Conservation (phyloP, 352 stramenopile species). For the Pythium sukuiense region DNA sequence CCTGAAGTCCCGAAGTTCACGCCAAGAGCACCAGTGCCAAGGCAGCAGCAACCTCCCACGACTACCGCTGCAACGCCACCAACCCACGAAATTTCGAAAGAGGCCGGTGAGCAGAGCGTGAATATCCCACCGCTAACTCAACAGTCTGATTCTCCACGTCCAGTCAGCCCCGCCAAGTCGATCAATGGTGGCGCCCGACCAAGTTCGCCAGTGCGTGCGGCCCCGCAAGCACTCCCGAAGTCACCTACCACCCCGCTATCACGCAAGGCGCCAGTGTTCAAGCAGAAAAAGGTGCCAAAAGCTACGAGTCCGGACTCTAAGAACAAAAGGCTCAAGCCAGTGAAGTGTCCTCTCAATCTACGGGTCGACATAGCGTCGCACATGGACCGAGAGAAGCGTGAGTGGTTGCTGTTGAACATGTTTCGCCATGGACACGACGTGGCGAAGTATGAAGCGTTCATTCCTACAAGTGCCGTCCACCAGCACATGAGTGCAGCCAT, state of each 20-base stretch:
- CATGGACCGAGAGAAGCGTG: slow-evolving; percentile 65
- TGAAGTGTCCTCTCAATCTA: slow-evolving; percentile 51
- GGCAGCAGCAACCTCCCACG: background rate
- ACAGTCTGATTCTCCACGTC: background rate
- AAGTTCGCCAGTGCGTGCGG: background rate
- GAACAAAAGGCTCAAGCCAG: slow-evolving; percentile 42
- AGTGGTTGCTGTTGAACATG: slow-evolving; percentile 83
- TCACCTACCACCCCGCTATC: slow-evolving; percentile 22
- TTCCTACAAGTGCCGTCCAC: slow-evolving; percentile 25
- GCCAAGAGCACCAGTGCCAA: slow-evolving; percentile 16
- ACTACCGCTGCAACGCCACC: background rate
- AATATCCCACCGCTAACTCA: background rate
- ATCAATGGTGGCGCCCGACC: background rate
- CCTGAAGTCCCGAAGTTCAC: slow-evolving; percentile 9
- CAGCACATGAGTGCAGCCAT: slow-evolving; percentile 7
- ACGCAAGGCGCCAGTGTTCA: slow-evolving; percentile 49
- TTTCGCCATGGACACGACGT: slow-evolving; percentile 68
- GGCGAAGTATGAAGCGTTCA: slow-evolving; percentile 68
- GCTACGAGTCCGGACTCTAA: slow-evolving; percentile 1
- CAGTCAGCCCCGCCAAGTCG: background rate
- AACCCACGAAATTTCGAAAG: background rate
- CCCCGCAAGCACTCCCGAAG: background rate
- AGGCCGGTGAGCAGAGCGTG: background rate
- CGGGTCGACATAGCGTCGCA: slow-evolving; percentile 44
- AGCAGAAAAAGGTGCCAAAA: slow-evolving; percentile 35